These are phyloP conservation scores for Sonneratia alba DNA, from an alignment of 345 rosid genomes.

Conservation along the genomic window DNA sequence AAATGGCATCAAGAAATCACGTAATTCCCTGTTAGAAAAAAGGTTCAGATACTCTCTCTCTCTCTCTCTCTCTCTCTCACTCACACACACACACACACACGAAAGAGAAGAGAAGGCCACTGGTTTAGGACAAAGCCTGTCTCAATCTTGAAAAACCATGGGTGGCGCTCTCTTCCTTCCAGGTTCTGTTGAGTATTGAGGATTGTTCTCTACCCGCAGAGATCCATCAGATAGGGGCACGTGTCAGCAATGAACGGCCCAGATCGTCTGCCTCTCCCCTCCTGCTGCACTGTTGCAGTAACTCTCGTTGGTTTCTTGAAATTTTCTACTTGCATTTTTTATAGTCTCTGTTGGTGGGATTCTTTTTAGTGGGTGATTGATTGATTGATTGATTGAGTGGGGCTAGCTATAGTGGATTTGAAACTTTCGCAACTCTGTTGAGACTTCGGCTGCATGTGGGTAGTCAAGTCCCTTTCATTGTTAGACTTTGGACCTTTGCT, in stretches of 20 bases:
- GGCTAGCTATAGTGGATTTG: too few relatives aligned
- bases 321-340: neutral
- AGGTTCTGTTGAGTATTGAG: neutral
- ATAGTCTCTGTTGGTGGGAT: neutral
- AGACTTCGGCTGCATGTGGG: too few relatives aligned
- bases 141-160: neutral
- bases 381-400: too few relatives aligned
- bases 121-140: neutral
- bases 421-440: too few relatives aligned
- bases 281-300: neutral
- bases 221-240: neutral
- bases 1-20: neutral
- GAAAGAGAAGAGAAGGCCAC: neutral
- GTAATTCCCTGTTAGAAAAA: neutral
- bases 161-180: neutral
- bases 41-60: too few relatives aligned
- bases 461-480: too few relatives aligned
- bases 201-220: neutral
- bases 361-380: too few relatives aligned
- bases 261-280: neutral
- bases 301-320: neutral
- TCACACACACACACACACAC: too few relatives aligned
- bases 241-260: neutral
- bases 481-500: too few relatives aligned
- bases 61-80: too few relatives aligned